Evolutionary conservation across 1,284 basidiomycete species (phyloP), one percentile per base, ranked within the genome.

Genomic region (Pseudozyma sp.): DNA sequence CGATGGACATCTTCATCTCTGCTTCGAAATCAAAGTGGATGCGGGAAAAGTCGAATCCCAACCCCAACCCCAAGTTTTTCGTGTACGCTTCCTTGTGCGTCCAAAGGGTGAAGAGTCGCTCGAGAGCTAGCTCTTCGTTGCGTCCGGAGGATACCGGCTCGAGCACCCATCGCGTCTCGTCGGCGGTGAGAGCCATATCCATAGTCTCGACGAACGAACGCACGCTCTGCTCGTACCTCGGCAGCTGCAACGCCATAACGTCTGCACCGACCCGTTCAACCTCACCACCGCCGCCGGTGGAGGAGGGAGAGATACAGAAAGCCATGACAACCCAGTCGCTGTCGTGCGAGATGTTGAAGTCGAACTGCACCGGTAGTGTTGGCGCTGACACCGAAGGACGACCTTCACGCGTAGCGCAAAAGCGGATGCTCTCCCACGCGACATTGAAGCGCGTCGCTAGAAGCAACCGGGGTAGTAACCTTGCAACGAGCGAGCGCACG

Each of bases 41-140:
- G 3, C 46, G 54, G 0, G 14, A 39, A 49, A 84, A 84, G 43
- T 84, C 82, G 50, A 78, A 83, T 3, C 81, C 81, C 19, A 84
- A 57, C 6, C 82, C 82, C 24, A 59, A 17, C 16, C 82, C 82
- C 10, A 81, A 35, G 19, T 70, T 71, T 56, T 84, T 84, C 1
- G 82, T 84, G 24, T 75, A 77, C 7, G 82, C 82, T 49, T 84
- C 82, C 52, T 84, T 84, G 64, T 81, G 65, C 48, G 82, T 84
- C 82, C 82, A 84, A 11, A 83, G 50, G 17, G 58, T 64, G 31
- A 63, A 75, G 1, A 82, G 57, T 19, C 81, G 63, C 13, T 51
- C 29, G 3, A 84, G 57, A 7, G 44, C 68, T 10, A 60, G 57
- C 7, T 11, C 30, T 17, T 63, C 69, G 2, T n/a, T 24, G 1